phyloP scores from a whole-genome alignment of 75 land plant genomes.

The Pinus taeda region DNA sequence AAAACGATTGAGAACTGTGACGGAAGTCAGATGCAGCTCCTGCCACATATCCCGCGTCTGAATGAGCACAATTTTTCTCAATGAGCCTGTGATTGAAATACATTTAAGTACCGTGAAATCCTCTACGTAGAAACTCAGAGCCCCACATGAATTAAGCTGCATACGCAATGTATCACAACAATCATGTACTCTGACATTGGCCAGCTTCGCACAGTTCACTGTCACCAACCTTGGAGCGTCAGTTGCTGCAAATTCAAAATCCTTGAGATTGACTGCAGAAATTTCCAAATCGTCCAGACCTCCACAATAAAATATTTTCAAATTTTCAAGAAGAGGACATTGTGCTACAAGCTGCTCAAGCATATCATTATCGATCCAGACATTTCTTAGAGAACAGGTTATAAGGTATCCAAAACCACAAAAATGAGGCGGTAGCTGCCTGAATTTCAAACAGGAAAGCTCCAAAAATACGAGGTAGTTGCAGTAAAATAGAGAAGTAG shows the following conservation, averaged over 20 bases:
- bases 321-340: neutral
- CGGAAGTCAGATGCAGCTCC: too few relatives aligned
- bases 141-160: neutral
- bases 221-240: neutral
- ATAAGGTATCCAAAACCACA: neutral
- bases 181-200: neutral
- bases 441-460: neutral
- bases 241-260: neutral
- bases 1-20: too few relatives aligned
- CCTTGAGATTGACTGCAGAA: neutral
- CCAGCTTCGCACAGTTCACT: neutral
- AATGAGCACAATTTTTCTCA: too few relatives aligned
- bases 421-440: neutral
- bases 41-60: too few relatives aligned
- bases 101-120: too few relatives aligned
- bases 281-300: neutral
- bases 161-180: neutral
- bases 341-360: neutral
- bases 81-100: too few relatives aligned
- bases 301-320: neutral
- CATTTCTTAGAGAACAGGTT: neutral
- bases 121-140: too few relatives aligned
- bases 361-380: neutral
- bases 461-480: neutral
- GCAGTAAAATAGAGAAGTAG: neutral